phyloP scores from a whole-genome alignment of 225 moss, liverwort and hornwort species.

The Straminergon stramineum region DNA sequence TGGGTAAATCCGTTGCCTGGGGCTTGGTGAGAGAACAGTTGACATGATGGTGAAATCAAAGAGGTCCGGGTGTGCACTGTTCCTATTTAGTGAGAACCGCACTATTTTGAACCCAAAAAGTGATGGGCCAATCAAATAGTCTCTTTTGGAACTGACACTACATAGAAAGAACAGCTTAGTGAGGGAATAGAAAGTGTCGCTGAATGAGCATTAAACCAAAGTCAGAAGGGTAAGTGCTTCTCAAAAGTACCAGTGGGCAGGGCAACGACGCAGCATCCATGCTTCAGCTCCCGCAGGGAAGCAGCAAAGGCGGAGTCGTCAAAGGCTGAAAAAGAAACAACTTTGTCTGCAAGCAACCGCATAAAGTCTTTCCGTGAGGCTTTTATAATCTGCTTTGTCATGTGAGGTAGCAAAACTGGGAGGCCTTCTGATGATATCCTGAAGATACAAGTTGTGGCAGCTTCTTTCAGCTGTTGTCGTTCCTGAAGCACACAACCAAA shows the following conservation, averaged over 20 bases:
- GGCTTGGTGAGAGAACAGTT: neutral
- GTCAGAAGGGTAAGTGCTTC: neutral
- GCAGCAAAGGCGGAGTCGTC: constrained; percentile 43
- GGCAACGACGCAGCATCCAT: constrained; percentile 78
- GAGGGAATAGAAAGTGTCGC: neutral
- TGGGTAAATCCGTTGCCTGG: neutral
- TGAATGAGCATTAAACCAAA: neutral
- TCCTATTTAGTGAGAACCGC: neutral
- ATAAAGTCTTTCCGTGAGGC: constrained; percentile 57
- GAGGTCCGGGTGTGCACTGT: neutral
- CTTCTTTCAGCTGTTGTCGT: constrained; percentile 62
- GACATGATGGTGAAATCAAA: neutral
- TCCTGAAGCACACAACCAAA: constrained; percentile 33
- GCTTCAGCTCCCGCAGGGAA: constrained; percentile 49
- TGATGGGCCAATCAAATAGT: neutral
- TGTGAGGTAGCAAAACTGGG: constrained; percentile 70
- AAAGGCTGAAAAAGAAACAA: constrained; percentile 61
- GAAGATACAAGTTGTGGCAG: constrained; percentile 47
- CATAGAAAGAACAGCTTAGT: neutral
- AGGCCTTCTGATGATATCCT: constrained; percentile 88
- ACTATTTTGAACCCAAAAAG: neutral
- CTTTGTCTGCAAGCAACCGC: constrained; percentile 55
- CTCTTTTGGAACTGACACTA: neutral
- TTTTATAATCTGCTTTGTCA: constrained; percentile 74
- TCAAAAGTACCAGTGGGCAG: constrained; percentile 43